Percentiles rank a stretch among this genome's conserved stretches.
These are phyloP conservation scores for Fusarium sp. DNA, from an alignment of 2,329 filamentous ascomycete genomes.

Conservation along the genomic window DNA sequence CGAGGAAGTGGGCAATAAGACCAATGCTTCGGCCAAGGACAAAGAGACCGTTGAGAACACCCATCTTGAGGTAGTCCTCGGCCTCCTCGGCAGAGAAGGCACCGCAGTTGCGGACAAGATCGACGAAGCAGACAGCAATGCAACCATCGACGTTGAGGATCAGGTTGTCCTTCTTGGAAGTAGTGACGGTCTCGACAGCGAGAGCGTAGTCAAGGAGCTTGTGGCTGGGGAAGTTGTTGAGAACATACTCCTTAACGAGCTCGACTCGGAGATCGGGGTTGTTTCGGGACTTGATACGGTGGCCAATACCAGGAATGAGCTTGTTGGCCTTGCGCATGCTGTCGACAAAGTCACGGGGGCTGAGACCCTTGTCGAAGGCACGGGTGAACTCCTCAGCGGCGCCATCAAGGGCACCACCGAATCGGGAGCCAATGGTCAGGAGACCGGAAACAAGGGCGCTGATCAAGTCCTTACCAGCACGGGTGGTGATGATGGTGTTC, in stretches of 20 bases:
- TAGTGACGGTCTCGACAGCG: slow-evolving; percentile 97
- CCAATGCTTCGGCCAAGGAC: slow-evolving; percentile 96
- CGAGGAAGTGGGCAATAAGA: slow-evolving; percentile 99
- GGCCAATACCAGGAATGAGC: slow-evolving; percentile 98
- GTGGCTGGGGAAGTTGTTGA: slow-evolving; percentile 96
- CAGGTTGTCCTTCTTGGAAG: slow-evolving; percentile 99
- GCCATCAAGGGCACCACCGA: slow-evolving; percentile 97
- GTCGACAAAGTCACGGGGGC: slow-evolving; percentile 98
- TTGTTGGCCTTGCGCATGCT: slow-evolving; percentile 99
- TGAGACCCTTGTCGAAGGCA: slow-evolving; percentile 97
- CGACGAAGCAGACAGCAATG: slow-evolving; percentile 98
- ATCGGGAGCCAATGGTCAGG: slow-evolving; percentile 96
- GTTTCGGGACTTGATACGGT: slow-evolving; percentile 99
- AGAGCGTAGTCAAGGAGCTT: slow-evolving; percentile 99
- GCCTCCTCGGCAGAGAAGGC: slow-evolving; percentile 96
- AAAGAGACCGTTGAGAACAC: slow-evolving; percentile 99
- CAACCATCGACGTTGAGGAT: slow-evolving; percentile 99
- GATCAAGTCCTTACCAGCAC: slow-evolving; percentile 99
- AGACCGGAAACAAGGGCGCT: slow-evolving; percentile 95
- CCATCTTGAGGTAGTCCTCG: slow-evolving; percentile 99
- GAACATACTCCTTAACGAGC: slow-evolving; percentile 98
- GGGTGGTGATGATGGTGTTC: slow-evolving; percentile 99
- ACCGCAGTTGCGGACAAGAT: slow-evolving; percentile 96
- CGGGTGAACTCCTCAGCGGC: slow-evolving; percentile 98
- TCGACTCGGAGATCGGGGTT: slow-evolving; percentile 99